Conservation (phyloP, 176 grass and related monocot species). For the Phyllostachys edulis region DNA sequence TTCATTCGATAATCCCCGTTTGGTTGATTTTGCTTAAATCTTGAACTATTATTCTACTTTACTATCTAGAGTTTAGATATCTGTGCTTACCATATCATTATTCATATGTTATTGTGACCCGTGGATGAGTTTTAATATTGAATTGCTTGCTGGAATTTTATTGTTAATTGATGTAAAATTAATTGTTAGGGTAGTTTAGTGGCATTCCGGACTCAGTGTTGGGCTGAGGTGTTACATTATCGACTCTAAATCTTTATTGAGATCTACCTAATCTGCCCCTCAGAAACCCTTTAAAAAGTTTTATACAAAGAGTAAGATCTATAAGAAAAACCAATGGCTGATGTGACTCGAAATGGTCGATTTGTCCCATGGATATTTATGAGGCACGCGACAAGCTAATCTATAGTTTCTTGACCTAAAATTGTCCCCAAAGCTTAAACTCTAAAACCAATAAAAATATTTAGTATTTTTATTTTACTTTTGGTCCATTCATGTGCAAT, state of each 20-base stretch:
- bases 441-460: neutral
- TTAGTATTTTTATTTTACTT: neutral
- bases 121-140: too few species aligned
- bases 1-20: too few species aligned
- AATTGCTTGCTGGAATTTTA: too few species aligned
- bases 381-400: neutral
- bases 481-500: neutral
- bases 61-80: too few species aligned
- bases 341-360: constrained; percentile 37
- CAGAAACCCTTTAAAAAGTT: neutral
- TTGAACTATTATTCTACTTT: too few species aligned
- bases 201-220: too few species aligned
- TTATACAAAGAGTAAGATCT: neutral
- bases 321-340: constrained; percentile 12
- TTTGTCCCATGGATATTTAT: constrained; percentile 31
- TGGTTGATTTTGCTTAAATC: too few species aligned
- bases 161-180: too few species aligned
- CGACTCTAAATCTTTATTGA: constrained; percentile 34
- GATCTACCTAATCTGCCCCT: constrained; percentile 36
- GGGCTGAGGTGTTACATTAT: too few species aligned
- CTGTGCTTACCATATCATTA: too few species aligned
- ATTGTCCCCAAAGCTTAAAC: neutral
- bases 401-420: neutral
- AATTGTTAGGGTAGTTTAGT: too few species aligned
- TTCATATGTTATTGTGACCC: too few species aligned